A percentile compares a stretch with the other conserved stretches of the same genome.
Evolutionary conservation across 2,329 filamentous ascomycete genomes (phyloP).

Genomic region (Macroventuria anomochaeta): DNA sequence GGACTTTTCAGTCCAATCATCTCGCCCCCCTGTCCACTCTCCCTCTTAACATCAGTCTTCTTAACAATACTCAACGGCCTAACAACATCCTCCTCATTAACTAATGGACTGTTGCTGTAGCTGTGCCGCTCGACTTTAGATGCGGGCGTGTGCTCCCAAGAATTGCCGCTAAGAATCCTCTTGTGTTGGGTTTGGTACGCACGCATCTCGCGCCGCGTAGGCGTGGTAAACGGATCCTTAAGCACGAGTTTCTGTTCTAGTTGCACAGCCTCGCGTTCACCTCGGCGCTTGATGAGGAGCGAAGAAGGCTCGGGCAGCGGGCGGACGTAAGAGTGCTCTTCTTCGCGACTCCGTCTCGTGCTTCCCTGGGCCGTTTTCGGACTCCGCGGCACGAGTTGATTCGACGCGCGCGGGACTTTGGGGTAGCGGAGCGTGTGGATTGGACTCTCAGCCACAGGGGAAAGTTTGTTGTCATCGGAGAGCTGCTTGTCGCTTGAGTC

Average conservation of each 20-base stretch:
- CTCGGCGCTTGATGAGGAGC: slow-evolving; percentile 48
- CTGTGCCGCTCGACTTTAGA: slow-evolving; percentile 27
- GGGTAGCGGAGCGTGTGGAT: slow-evolving; percentile 56
- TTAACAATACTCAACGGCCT: slow-evolving; percentile 35
- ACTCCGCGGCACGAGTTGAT: slow-evolving; percentile 54
- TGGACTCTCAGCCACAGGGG: slow-evolving; percentile 53
- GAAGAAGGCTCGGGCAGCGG: slow-evolving; percentile 28
- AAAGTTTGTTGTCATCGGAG: slow-evolving; percentile 41
- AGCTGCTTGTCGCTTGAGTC: slow-evolving; percentile 48
- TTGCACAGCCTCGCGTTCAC: slow-evolving; percentile 42
- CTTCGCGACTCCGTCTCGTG: slow-evolving; percentile 6
- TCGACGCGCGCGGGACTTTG: slow-evolving; percentile 56
- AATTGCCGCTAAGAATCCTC: slow-evolving; percentile 23
- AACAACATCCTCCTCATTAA: slow-evolving; percentile 30
- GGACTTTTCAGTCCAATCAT: slow-evolving; percentile 50
- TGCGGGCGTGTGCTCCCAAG: slow-evolving; percentile 27
- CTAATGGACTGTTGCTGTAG: slow-evolving; percentile 31
- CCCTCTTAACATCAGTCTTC: slow-evolving; percentile 2
- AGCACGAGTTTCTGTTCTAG: slow-evolving; percentile 37
- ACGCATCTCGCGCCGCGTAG: slow-evolving; percentile 26
- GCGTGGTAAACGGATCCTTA: slow-evolving; percentile 39
- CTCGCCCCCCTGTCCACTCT: slow-evolving; percentile 20
- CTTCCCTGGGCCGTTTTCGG: slow-evolving; percentile 17
- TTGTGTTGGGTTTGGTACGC: slow-evolving; percentile 18
- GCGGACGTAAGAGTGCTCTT: slow-evolving; percentile 7